Evolutionary conservation across 1,139 yeast genomes (phyloP).

Genomic region (Yamadazyma pseudoaaseri): DNA sequence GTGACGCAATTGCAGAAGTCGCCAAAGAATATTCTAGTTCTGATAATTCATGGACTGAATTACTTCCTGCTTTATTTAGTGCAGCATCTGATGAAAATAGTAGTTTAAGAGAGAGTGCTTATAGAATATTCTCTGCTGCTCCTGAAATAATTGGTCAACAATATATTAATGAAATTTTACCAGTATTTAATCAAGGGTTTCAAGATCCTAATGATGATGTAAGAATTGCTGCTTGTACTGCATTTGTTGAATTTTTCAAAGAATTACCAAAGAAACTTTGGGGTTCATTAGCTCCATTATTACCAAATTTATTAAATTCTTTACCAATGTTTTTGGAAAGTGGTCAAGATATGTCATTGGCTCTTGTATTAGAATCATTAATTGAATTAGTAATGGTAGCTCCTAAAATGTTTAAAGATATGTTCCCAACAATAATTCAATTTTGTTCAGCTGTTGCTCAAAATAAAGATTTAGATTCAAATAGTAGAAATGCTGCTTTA

Average conservation of each 20-base stretch:
- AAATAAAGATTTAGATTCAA: constrained; percentile 74
- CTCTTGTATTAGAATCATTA: constrained; percentile 83
- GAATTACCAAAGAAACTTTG: constrained; percentile 76
- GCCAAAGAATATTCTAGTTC: constrained; percentile 63
- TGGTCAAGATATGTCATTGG: constrained; percentile 78
- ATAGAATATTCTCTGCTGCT: constrained; percentile 80
- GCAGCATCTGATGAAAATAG: constrained; percentile 63
- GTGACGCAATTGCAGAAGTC: constrained; percentile 93
- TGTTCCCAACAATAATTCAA: constrained; percentile 83
- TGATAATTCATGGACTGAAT: constrained; percentile 69
- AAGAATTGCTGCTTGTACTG: constrained; percentile 87
- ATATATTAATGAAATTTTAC: constrained; percentile 56
- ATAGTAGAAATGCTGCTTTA: constrained; percentile 80
- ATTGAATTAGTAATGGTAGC: constrained; percentile 91
- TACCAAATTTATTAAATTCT: constrained; percentile 82
- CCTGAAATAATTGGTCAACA: constrained; percentile 73
- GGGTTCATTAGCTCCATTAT: constrained; percentile 70
- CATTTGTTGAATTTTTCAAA: constrained; percentile 87
- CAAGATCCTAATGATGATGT: constrained; percentile 78
- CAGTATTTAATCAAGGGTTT: constrained; percentile 77
- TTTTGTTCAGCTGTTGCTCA: constrained; percentile 82
- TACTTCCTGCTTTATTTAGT: constrained; percentile 70
- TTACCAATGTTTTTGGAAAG: constrained; percentile 78
- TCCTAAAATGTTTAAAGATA: constrained; percentile 88
- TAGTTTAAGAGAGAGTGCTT: constrained; percentile 86